Evolutionary conservation across 164 flowering plant species (phyloP).

Genomic region (Taxillus chinensis): DNA sequence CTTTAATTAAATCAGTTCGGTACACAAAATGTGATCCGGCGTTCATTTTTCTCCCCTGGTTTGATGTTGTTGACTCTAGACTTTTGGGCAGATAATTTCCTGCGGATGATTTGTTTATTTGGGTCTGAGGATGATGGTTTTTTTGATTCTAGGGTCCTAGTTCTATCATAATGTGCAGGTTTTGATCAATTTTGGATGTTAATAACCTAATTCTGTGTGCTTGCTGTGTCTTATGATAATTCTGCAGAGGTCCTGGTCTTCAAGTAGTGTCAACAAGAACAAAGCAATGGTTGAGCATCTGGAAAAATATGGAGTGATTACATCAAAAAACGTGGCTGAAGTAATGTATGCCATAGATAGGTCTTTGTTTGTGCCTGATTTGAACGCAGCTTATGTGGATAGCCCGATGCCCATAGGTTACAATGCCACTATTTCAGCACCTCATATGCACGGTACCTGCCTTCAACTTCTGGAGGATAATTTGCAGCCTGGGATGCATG

Average conservation of each 20-base stretch:
- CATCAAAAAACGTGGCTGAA: constrained; percentile 63
- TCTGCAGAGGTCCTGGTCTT: constrained; percentile 47
- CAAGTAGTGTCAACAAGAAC: constrained; percentile 34
- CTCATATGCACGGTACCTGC: constrained; percentile 97
- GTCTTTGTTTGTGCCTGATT: constrained; percentile 73
- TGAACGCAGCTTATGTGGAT: constrained; percentile 58
- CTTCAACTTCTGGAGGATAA: constrained; percentile 69
- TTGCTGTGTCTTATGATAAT: constrained; percentile 9
- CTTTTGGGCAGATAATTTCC: too few species aligned
- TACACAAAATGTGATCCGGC: too few species aligned
- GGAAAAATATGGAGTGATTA: constrained; percentile 56
- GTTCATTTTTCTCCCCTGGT: too few species aligned
- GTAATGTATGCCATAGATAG: constrained; percentile 82
- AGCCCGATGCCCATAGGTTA: constrained; percentile 84
- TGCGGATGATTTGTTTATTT: too few species aligned
- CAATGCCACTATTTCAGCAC: constrained; percentile 98
- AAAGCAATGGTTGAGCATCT: constrained; percentile 62
- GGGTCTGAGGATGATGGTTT: too few species aligned
- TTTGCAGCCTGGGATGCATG: constrained; percentile 93
- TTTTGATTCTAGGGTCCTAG: too few species aligned
- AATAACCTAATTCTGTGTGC: neutral
- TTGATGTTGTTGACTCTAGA: too few species aligned
- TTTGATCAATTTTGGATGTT: too few species aligned
- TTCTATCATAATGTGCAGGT: too few species aligned
- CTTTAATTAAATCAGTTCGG: too few species aligned